These are phyloP conservation scores for Eremothecium cymbalariae DNA, from an alignment of 1,139 yeast species.

Conservation along the genomic window DNA sequence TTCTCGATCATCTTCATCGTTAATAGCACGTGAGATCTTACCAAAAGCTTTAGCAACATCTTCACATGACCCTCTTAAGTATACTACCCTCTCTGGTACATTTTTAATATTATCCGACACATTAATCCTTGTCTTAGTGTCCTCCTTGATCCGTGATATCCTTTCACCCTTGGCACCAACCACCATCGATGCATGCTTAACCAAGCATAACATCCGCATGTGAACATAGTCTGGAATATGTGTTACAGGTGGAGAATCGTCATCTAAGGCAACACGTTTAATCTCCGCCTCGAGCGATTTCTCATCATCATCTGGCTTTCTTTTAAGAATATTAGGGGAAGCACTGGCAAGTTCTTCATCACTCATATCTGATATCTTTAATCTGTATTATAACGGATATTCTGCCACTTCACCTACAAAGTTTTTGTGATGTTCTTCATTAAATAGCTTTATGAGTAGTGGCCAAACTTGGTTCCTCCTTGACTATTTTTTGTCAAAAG, in stretches of 20 bases:
- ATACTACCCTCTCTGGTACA: conserved; percentile 68
- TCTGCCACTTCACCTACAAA: too few species aligned
- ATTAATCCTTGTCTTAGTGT: conserved; percentile 58
- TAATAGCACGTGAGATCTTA: conserved; percentile 58
- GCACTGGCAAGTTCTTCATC: conserved; percentile 1
- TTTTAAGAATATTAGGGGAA: conserved; percentile 42
- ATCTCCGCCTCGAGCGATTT: conserved; percentile 32
- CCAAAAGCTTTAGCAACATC: conserved; percentile 82
- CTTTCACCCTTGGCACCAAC: conserved; percentile 76
- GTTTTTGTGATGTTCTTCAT: too few species aligned
- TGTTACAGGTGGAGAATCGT: conserved; percentile 36
- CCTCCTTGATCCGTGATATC: conserved; percentile 56
- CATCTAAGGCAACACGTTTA: conserved; percentile 67
- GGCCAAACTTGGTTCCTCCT: too few species aligned
- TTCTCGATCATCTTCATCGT: conserved; percentile 57
- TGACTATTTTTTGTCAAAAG: background rate
- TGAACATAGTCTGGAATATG: conserved; percentile 39
- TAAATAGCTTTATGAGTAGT: too few species aligned
- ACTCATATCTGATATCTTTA: too few species aligned
- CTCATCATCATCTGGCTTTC: conserved; percentile 48
- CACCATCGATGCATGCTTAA: conserved; percentile 66
- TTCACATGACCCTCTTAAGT: conserved; percentile 70
- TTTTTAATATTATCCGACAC: conserved; percentile 74
- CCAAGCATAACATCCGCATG: conserved; percentile 66
- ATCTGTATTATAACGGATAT: too few species aligned